Conservation (phyloP, 768 basidiomycete genomes). For the Rhodocollybia butyracea region DNA sequence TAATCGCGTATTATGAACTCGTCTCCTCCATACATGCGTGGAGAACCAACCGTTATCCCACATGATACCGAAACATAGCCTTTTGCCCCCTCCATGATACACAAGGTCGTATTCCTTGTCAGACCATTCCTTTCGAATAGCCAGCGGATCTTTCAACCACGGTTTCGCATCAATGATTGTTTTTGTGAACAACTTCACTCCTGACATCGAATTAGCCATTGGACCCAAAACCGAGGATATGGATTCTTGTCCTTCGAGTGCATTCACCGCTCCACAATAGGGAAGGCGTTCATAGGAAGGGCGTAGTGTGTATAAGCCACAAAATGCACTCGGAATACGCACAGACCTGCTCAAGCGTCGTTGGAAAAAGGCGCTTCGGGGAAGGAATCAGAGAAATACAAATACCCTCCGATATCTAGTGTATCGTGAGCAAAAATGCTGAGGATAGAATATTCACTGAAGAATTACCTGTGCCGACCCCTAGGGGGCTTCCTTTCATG, state of each 20-base stretch:
- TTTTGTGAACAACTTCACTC: conserved; percentile 65
- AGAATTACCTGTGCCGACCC: conserved; percentile 25
- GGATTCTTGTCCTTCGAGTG: conserved; percentile 69
- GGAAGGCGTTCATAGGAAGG: conserved; percentile 76
- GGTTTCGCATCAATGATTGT: conserved; percentile 56
- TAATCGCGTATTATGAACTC: neutral
- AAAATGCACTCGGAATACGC: conserved; percentile 66
- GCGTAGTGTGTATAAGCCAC: conserved; percentile 68
- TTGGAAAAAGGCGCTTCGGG: neutral
- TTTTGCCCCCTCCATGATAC: conserved; percentile 52
- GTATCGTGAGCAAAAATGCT: too few relatives aligned
- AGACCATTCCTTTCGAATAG: conserved; percentile 56
- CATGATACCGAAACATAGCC: conserved; percentile 57
- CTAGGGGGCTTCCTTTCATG: conserved; percentile 41
- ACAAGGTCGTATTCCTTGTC: conserved; percentile 53
- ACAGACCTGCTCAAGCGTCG: conserved; percentile 46
- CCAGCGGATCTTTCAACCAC: conserved; percentile 65
- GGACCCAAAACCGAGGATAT: conserved; percentile 75
- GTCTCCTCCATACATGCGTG: neutral
- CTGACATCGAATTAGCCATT: conserved; percentile 52
- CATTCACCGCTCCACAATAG: conserved; percentile 62
- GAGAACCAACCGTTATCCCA: conserved; percentile 55
- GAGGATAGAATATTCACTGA: conserved; percentile 57
- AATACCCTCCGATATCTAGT: conserved; percentile 79
- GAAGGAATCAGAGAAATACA: neutral